Evolutionary conservation across 106 monocot species (phyloP), one percentile per base, ranked within the genome.

Genomic region (Triglochin maritima): DNA sequence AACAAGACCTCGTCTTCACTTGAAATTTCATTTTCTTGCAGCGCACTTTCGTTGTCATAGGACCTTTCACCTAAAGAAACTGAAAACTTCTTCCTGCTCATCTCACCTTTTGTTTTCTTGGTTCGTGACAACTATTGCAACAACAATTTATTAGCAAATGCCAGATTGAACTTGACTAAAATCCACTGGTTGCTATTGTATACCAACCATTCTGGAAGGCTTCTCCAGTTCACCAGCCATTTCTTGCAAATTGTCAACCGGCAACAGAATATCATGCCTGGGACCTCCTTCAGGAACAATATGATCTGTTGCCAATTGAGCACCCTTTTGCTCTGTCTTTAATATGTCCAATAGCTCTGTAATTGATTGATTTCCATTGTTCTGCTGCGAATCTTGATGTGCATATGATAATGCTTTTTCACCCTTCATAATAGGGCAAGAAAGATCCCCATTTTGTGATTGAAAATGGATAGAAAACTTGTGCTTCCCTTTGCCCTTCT

Each of bases 1-100:
- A 44, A 45, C 52, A 66, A 12, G 64, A 90, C 89, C 82, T 90
- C 89, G 56, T 90, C 86, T 41, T 79, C 89, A 69, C 83, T 85
- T 59, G 84, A 84, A 45, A 64, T 65, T 69, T 51, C 73, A 72
- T 59, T 70, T 60, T 47, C 82, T 47, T 59, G 47, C 59, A 71
- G 72, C 60, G 86, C 94, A 68, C 87, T 80, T 67, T 86, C 84
- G 58, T 67, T 47, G 49, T 84, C 81, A 77, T 74, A 67, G 68
- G 51, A 70, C 61, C 82, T 82, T 43, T 62, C 14, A 7, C 74
- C 75, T 65, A 84, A 65, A 44, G 69, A 11, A 69, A 65, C 63
- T 50, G 69, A 56, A 54, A 56, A 68, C 76, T 57, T 84, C 77
- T 81, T 80, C 46, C 69, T 75, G 47, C 67, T 50, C 76, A 15